Conservation (phyloP, 495 filamentous ascomycete species). For the Penicillium egyptiacum region DNA sequence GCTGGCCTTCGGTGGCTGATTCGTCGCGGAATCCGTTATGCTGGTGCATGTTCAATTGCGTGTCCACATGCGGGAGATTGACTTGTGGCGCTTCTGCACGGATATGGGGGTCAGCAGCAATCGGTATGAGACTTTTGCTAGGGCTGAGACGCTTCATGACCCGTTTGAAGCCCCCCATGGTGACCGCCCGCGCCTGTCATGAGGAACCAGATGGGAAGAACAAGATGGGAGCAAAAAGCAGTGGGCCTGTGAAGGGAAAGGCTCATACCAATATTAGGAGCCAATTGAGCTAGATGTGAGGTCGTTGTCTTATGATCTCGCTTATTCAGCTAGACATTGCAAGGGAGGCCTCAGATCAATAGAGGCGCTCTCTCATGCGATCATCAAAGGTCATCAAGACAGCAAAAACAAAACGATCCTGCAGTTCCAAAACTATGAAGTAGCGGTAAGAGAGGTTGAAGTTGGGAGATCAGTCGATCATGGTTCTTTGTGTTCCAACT, state of each 20-base stretch:
- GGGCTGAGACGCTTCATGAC: slow-evolving; percentile 14
- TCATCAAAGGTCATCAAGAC: slow-evolving; percentile 5
- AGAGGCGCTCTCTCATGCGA: slow-evolving; percentile 4
- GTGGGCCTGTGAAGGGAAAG: slow-evolving; percentile 1
- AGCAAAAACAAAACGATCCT: background rate
- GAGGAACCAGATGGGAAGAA: background rate
- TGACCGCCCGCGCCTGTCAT: slow-evolving; percentile 7
- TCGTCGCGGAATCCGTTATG: slow-evolving; percentile 41
- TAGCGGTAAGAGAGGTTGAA: slow-evolving; percentile 7
- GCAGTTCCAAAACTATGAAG: slow-evolving; percentile 3
- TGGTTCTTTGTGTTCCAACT: slow-evolving; percentile 7
- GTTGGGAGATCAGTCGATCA: slow-evolving; percentile 1
- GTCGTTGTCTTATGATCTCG: slow-evolving; percentile 5
- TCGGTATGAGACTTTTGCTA: slow-evolving; percentile 4
- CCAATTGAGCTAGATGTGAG: background rate
- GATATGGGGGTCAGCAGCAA: slow-evolving; percentile 30
- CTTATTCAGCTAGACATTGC: slow-evolving; percentile 16
- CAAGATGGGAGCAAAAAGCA: background rate
- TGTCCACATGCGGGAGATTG: slow-evolving; percentile 46
- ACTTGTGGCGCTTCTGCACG: slow-evolving; percentile 37
- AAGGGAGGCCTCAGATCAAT: slow-evolving; percentile 5
- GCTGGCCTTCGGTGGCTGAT: slow-evolving; percentile 15
- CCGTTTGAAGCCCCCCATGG: slow-evolving; percentile 16
- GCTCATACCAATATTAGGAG: slow-evolving; percentile 13
- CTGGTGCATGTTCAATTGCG: slow-evolving; percentile 49